These are phyloP conservation scores for Globisporangium camurandrum DNA, from an alignment of 352 stramenopile species.

Conservation along the genomic window DNA sequence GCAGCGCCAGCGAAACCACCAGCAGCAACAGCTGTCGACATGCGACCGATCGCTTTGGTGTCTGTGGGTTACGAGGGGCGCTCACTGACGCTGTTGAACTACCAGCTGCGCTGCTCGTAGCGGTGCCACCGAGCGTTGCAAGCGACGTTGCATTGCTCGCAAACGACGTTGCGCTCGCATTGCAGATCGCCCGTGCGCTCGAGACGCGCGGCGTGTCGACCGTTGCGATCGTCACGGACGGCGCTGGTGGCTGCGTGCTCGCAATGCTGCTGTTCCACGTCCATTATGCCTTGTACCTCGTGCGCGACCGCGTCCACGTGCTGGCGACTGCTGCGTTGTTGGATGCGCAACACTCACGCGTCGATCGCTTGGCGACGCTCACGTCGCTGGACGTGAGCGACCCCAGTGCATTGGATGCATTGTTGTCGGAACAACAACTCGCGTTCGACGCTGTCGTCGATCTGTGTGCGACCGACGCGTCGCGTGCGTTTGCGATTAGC, in stretches of 20 bases:
- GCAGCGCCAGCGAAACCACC: background rate
- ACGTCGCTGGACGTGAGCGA: conserved; percentile 28
- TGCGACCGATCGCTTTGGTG: conserved; percentile 17
- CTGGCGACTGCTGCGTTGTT: conserved; percentile 14
- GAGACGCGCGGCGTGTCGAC: conserved; percentile 12
- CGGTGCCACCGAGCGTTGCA: conserved; percentile 20
- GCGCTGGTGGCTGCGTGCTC: conserved; percentile 13
- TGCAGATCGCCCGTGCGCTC: conserved; percentile 27
- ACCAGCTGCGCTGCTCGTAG: conserved; percentile 22
- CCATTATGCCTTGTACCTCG: conserved; percentile 16
- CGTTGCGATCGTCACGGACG: conserved; percentile 21
- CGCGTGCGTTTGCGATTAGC: conserved; percentile 29
- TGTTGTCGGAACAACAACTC: conserved; percentile 10
- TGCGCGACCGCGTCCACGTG: conserved; percentile 19
- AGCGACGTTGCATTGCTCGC: conserved; percentile 36
- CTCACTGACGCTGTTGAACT: conserved; percentile 37
- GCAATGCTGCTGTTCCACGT: conserved; percentile 22
- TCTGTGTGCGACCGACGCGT: conserved; percentile 35
- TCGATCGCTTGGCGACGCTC: conserved; percentile 17
- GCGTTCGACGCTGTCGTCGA: conserved; percentile 44
- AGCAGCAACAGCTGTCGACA: background rate
- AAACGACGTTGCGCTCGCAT: conserved; percentile 27
- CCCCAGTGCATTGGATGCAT: conserved; percentile 11
- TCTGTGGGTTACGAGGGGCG: conserved; percentile 22
- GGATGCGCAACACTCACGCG: background rate